phyloP scores from a whole-genome alignment of 495 filamentous ascomycete species.

The Penicillium canescens region DNA sequence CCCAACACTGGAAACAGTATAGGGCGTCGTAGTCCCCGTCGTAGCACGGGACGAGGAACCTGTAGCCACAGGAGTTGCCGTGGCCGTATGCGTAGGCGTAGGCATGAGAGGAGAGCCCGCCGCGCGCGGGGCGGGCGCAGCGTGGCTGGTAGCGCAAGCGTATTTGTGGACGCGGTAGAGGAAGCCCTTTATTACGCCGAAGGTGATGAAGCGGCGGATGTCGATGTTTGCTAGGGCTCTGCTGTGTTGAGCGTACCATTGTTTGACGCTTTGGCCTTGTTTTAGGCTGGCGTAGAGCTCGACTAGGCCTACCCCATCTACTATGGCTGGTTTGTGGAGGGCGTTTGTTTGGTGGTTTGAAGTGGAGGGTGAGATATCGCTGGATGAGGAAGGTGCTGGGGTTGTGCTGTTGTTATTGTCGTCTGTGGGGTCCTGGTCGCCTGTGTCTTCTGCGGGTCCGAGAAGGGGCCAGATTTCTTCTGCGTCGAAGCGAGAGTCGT shows the following conservation, averaged over 20 bases:
- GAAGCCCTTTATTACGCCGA: slow-evolving; percentile 93
- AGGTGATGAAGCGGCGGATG: slow-evolving; percentile 87
- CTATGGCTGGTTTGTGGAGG: slow-evolving; percentile 12
- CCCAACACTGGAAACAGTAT: slow-evolving; percentile 35
- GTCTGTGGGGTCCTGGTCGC: slow-evolving; percentile 3
- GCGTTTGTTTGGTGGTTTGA: neutral
- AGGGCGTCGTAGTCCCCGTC: slow-evolving; percentile 39
- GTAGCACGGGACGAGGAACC: slow-evolving; percentile 36
- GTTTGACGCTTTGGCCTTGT: slow-evolving; percentile 74
- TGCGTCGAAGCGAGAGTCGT: slow-evolving; percentile 31
- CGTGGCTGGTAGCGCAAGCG: slow-evolving; percentile 60
- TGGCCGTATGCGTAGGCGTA: slow-evolving; percentile 11
- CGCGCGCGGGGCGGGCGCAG: slow-evolving; percentile 31
- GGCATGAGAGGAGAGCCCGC: slow-evolving; percentile 15
- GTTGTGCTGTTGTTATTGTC: slow-evolving; percentile 21
- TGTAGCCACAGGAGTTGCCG: slow-evolving; percentile 17
- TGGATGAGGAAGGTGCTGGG: neutral
- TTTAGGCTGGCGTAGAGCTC: slow-evolving; percentile 76
- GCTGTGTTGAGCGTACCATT: slow-evolving; percentile 75
- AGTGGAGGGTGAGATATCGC: too few species aligned
- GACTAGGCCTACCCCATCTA: slow-evolving; percentile 44
- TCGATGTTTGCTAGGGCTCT: slow-evolving; percentile 72
- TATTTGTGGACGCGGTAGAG: slow-evolving; percentile 95
- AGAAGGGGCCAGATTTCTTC: slow-evolving; percentile 48
- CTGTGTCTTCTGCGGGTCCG: slow-evolving; percentile 21